Evolutionary conservation across 257 asterid genomes (phyloP).

Genomic region (Sherardia arvensis): DNA sequence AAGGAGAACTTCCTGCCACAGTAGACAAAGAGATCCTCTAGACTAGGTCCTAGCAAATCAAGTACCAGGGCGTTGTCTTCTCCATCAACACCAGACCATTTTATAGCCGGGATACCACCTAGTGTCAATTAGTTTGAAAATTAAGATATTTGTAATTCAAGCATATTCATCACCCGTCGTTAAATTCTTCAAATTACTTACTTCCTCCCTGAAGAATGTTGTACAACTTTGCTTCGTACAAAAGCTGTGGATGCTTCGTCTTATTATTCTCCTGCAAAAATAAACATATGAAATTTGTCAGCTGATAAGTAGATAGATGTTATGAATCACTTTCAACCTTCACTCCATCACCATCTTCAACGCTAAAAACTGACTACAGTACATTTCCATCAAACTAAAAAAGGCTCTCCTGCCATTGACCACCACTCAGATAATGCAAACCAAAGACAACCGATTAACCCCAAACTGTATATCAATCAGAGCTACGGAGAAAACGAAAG

Average conservation of each 20-base stretch:
- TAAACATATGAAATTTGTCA: neutral
- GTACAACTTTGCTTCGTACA: conserved; percentile 89
- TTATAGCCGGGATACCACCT: conserved; percentile 88
- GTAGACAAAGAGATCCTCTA: conserved; percentile 90
- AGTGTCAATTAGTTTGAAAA: conserved; percentile 9
- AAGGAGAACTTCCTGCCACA: conserved; percentile 83
- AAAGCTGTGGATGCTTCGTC: conserved; percentile 91
- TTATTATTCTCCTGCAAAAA: conserved; percentile 73
- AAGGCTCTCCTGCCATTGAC: neutral
- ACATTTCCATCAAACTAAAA: too few species aligned
- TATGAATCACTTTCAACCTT: neutral
- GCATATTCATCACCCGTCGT: neutral
- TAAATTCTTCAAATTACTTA: conserved; percentile 26
- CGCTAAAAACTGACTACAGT: neutral
- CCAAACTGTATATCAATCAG: neutral
- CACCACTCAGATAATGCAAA: neutral
- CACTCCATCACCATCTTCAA: neutral
- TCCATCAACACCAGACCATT: conserved; percentile 90
- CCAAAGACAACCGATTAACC: neutral
- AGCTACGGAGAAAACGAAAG: neutral
- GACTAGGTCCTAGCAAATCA: conserved; percentile 89
- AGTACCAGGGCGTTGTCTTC: conserved; percentile 86
- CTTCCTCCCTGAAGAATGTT: conserved; percentile 93
- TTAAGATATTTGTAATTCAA: neutral
- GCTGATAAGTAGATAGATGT: neutral